Evolutionary conservation across 495 filamentous ascomycete species (phyloP).

Genomic region (Lasiosphaeris hirsuta): DNA sequence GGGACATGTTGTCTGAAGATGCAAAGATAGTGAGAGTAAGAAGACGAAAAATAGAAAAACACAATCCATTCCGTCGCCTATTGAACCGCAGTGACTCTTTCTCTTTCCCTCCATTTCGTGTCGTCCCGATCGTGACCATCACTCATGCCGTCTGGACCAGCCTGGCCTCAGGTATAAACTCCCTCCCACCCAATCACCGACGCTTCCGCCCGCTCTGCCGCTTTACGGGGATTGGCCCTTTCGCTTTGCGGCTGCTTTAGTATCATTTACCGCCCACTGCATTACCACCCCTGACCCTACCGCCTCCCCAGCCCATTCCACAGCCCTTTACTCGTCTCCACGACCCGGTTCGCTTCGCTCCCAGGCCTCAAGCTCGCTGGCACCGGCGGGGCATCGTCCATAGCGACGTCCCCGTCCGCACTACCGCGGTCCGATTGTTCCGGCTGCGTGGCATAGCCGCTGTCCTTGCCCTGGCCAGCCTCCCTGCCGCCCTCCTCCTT

Average conservation of each 20-base stretch:
- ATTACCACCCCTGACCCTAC: slow-evolving; percentile 10
- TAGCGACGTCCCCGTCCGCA: slow-evolving; percentile 32
- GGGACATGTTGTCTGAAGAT: too few relatives aligned
- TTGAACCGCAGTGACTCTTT: too few relatives aligned
- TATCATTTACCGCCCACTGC: background rate
- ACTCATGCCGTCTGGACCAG: too few relatives aligned
- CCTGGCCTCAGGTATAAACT: too few relatives aligned
- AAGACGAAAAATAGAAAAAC: too few relatives aligned
- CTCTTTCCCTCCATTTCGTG: too few relatives aligned
- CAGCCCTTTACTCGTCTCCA: slow-evolving; percentile 33
- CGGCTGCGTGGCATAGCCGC: slow-evolving; percentile 39
- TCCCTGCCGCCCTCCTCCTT: slow-evolving; percentile 29
- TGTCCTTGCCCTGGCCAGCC: slow-evolving; percentile 32
- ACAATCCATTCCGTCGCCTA: too few relatives aligned
- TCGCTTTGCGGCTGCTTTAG: background rate
- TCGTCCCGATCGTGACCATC: too few relatives aligned
- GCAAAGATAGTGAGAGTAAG: too few relatives aligned
- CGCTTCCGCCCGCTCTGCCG: too few relatives aligned
- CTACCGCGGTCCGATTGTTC: slow-evolving; percentile 1
- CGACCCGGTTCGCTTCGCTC: slow-evolving; percentile 28
- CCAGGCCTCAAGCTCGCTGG: slow-evolving; percentile 32
- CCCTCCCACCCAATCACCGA: too few relatives aligned
- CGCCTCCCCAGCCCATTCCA: slow-evolving; percentile 27
- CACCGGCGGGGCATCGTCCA: slow-evolving; percentile 35
- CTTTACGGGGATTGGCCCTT: too few relatives aligned